Evolutionary conservation across 371 early-diverging fungal genomes (phyloP), one percentile per base, ranked within the genome.

Genomic region (Smittium culicis): DNA sequence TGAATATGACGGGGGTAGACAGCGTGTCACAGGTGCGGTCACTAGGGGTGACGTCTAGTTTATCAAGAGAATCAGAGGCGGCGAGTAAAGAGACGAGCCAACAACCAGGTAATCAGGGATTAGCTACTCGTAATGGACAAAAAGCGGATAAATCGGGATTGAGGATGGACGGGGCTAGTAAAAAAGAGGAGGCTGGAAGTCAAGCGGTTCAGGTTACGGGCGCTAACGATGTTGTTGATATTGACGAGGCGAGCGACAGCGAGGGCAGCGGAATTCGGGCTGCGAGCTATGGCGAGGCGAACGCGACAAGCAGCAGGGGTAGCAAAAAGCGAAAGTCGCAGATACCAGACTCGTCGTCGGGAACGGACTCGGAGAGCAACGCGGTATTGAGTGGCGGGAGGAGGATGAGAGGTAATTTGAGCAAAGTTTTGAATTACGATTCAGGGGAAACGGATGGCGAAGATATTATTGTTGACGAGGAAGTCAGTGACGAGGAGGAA

Each of bases 401-500:
- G 5, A 20, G 45, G 11, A 11, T 11, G 45, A 11, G 20, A 45
- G 45, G 11, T 11, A 20, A 45, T n/a, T n/a, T 11, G 45, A 45
- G 20, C 45, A 45, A 45, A 20, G 45, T n/a, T 27, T 24, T 17
- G 59, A 27, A 17, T n/a, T 20, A 5, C 16, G 55, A 35, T 24
- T 65, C 61, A 25, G 34, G 29, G 27, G 27, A 34, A 8, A 28
- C 1, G 1, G 69, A 65, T 0, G 67, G 60, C 5, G 45, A 45
- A 20, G 45, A 45, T 45, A 45, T 45, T 45, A 20, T 45, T 45
- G 11, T 45, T 1, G 64, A 66, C 27, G 67, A 55, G 8, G 58
- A 59, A 14, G 58, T 5, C 1, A 66, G 62, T 29, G 65, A 66
- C 56, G 35, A 61, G 1, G 33, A 69, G 64, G 66, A 57, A 24